Evolutionary conservation across 352 stramenopile genomes (phyloP), one percentile per base, ranked within the genome.

Genomic region (Globisporangium paddicum): DNA sequence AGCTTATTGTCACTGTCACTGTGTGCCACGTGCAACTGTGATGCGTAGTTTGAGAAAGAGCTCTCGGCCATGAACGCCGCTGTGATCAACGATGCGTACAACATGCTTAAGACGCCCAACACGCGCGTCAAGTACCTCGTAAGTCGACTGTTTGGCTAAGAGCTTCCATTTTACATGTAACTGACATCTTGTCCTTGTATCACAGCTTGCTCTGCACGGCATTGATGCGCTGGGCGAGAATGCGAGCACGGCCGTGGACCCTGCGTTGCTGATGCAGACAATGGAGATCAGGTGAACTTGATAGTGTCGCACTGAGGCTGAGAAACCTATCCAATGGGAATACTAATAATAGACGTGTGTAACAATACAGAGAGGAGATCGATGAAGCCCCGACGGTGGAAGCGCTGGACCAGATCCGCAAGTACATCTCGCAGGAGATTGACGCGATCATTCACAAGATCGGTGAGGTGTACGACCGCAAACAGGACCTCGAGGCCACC

Each of bases 31-130:
- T 30, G 19, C 21, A 7, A 9, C 16, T 49, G 14, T 18, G 26
- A 2, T 30, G 30, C 28, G 2, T 42, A 95, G 85, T 88, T 87
- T 67, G 85, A 95, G 58, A 79, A 89, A 49, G 77, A 93, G 59
- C 51, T 95, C 28, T 93, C 85, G 30, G 71, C 84, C 0, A 74
- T 79, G 55, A 95, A 95, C 52, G 79, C 82, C 7, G 81, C 85
- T 0, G 71, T 95, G 13, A 75, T 95, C 45, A 95, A 95, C 44
- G 80, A 90, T 63, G 85, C 85, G 7, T 95, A 95, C 74, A 90
- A 90, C 51, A 89, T 91, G 72, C 74, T 95, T 49, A 95, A 95
- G 68, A 85, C 70, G n/a, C 85, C 85, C 18, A 93, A 86, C 62
- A 92, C 69, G 18, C 85, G 85, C 44, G 82, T 89, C 59, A 91